phyloP scores from a whole-genome alignment of 768 basidiomycete genomes.

The Mycena venus region DNA sequence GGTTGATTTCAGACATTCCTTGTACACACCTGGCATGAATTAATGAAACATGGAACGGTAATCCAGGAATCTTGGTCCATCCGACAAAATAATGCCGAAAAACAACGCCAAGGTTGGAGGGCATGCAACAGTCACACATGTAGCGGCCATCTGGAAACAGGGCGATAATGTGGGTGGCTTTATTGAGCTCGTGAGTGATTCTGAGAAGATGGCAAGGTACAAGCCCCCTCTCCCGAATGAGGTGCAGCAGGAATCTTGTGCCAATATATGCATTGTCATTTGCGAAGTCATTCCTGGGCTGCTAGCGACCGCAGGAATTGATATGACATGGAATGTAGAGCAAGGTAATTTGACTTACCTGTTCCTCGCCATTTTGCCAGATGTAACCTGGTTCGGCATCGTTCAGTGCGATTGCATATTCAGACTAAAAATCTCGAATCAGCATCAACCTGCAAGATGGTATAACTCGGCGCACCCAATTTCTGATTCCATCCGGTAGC shows the following conservation, averaged over 20 bases:
- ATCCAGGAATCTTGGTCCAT: constrained; percentile 26
- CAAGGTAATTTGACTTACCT: constrained; percentile 15
- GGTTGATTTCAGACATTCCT: background rate
- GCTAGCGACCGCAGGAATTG: too few relatives aligned
- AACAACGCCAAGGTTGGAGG: too few relatives aligned
- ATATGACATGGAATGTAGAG: too few relatives aligned
- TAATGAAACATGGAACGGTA: constrained; percentile 43
- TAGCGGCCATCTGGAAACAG: too few relatives aligned
- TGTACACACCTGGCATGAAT: constrained; percentile 27
- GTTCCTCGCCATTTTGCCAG: constrained; percentile 38
- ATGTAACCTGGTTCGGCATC: background rate
- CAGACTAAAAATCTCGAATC: too few relatives aligned
- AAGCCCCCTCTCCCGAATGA: constrained; percentile 36
- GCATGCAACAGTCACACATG: constrained; percentile 41
- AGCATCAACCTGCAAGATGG: too few relatives aligned
- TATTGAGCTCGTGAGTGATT: constrained; percentile 37
- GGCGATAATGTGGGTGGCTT: constrained; percentile 41
- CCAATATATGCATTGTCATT: too few relatives aligned
- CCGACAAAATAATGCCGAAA: constrained; percentile 48
- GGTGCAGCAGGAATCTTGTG: constrained; percentile 41
- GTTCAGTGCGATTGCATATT: background rate
- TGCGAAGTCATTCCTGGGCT: constrained; percentile 42
- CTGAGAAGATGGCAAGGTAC: constrained; percentile 37
- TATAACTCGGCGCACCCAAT: too few relatives aligned
- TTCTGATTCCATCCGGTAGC: background rate